Conservation (phyloP, 257 asterid genomes). For the Fraxinus americana region DNA sequence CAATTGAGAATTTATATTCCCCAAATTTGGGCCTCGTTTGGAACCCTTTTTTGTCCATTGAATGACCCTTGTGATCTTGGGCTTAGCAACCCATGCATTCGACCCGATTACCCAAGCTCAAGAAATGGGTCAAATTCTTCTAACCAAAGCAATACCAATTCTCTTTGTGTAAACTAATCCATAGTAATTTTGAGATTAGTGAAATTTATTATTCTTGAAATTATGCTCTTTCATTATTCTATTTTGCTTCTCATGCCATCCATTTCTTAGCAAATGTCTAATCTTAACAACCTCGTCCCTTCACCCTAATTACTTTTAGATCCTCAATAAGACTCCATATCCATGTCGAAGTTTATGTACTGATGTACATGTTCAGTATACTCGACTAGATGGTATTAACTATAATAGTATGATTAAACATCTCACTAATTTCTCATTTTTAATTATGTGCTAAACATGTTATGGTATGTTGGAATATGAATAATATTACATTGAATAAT, state of each 20-base stretch:
- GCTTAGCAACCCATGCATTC: slow-evolving; percentile 34
- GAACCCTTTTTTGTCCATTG: slow-evolving; percentile 16
- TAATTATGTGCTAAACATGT: too few relatives aligned
- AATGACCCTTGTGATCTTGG: slow-evolving; percentile 23
- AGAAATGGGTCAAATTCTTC: slow-evolving; percentile 35
- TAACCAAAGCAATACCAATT: slow-evolving; percentile 17
- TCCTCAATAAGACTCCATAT: too few relatives aligned
- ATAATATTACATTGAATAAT: too few relatives aligned
- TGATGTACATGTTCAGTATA: too few relatives aligned
- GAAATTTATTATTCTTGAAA: not conserved
- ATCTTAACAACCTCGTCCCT: too few relatives aligned
- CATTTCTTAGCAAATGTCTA: not conserved
- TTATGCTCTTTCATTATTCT: not conserved
- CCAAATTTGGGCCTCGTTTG: slow-evolving; percentile 26
- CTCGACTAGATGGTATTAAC: too few relatives aligned
- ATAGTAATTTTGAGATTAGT: not conserved
- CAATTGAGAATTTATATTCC: not conserved
- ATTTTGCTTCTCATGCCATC: not conserved
- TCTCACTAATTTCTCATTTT: too few relatives aligned
- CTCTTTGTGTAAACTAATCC: not conserved
- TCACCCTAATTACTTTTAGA: too few relatives aligned
- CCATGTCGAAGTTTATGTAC: not conserved
- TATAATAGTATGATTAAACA: too few relatives aligned
- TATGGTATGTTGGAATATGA: too few relatives aligned
- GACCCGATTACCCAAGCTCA: slow-evolving; percentile 27